These are phyloP conservation scores for Mytilinidion resinicola DNA, from an alignment of 495 filamentous ascomycete genomes.

Conservation along the genomic window DNA sequence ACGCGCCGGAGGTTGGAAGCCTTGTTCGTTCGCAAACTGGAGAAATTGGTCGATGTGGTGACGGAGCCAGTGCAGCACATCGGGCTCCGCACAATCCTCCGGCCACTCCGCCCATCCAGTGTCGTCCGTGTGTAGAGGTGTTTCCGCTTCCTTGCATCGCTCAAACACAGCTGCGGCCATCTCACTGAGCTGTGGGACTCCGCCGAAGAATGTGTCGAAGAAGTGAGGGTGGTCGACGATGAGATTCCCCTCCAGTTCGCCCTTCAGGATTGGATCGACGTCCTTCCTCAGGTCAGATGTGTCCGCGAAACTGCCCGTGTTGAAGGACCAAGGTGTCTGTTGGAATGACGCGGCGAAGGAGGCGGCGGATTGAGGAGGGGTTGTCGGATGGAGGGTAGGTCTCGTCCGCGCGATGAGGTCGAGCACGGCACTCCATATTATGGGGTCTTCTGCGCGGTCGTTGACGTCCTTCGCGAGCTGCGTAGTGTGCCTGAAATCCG, in stretches of 20 bases:
- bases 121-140: too few species aligned
- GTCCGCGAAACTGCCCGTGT: background rate
- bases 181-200: background rate
- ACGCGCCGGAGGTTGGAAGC: too few species aligned
- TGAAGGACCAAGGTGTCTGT: too few species aligned
- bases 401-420: too few species aligned
- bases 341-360: too few species aligned
- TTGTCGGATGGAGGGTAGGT: too few species aligned
- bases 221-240: background rate
- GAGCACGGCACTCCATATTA: constrained; percentile 9
- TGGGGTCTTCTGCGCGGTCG: constrained; percentile 4
- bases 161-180: constrained; percentile 1
- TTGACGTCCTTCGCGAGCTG: background rate
- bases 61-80: too few species aligned
- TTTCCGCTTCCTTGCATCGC: background rate
- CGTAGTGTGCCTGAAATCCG: background rate
- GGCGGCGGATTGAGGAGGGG: too few species aligned
- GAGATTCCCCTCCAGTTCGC: background rate
- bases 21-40: too few species aligned
- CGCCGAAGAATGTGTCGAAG: background rate
- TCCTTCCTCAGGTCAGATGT: background rate
- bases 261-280: background rate
- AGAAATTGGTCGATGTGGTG: too few species aligned
- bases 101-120: too few species aligned
- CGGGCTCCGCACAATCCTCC: too few species aligned